phyloP scores from a whole-genome alignment of 495 filamentous ascomycete species.

The Talaromyces liani region DNA sequence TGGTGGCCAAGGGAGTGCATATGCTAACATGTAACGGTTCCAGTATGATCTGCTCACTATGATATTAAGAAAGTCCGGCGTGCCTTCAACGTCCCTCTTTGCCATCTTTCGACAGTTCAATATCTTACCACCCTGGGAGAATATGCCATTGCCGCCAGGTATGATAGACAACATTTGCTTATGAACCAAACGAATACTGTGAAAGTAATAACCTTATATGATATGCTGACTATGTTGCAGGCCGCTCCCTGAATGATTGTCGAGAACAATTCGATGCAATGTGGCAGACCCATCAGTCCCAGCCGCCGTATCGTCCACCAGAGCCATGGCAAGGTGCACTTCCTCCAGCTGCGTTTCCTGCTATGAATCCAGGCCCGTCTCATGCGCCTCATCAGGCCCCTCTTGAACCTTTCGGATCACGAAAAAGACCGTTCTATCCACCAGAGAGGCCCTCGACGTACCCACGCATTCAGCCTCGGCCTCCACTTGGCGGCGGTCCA shows the following conservation, averaged over 20 bases:
- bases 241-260: slow-evolving; percentile 39
- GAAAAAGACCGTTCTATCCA: slow-evolving; percentile 30
- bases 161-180: slow-evolving; percentile 8
- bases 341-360: slow-evolving; percentile 17
- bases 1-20: neutral
- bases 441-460: slow-evolving; percentile 25
- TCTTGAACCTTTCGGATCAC: slow-evolving; percentile 13
- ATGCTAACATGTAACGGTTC: slow-evolving; percentile 5
- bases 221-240: slow-evolving; percentile 12
- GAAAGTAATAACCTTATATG: neutral
- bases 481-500: slow-evolving; percentile 26
- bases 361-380: slow-evolving; percentile 9
- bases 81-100: slow-evolving; percentile 41
- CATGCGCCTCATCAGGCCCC: slow-evolving; percentile 1
- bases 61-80: slow-evolving; percentile 51
- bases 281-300: slow-evolving; percentile 16
- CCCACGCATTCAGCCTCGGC: slow-evolving; percentile 37
- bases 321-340: slow-evolving; percentile 17
- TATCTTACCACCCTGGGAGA: slow-evolving; percentile 46
- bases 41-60: slow-evolving; percentile 50
- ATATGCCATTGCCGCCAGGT: slow-evolving; percentile 52
- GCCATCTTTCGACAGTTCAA: slow-evolving; percentile 41
- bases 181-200: neutral
- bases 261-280: slow-evolving; percentile 30
- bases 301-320: slow-evolving; percentile 17